phyloP scores from a whole-genome alignment of 352 stramenopile species.

The Globisporangium mamillatum region DNA sequence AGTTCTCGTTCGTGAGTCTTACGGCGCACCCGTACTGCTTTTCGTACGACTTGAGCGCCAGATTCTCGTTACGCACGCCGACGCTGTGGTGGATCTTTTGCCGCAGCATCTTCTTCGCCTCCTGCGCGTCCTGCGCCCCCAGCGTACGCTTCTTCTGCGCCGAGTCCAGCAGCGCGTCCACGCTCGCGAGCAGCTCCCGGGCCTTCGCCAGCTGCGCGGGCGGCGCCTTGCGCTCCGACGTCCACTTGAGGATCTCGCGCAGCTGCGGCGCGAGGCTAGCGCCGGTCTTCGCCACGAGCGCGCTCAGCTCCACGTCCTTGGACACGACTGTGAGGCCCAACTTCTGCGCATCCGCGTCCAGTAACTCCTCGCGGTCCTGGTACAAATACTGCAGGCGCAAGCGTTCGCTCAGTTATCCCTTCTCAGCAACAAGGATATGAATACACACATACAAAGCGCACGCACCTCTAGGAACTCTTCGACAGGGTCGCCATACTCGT shows the following conservation, averaged over 20 bases:
- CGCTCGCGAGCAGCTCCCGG: slow-evolving; percentile 32
- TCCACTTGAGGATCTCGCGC: slow-evolving; percentile 48
- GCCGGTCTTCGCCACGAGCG: slow-evolving; percentile 53
- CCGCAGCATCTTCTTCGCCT: slow-evolving; percentile 38
- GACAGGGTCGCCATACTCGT: slow-evolving; percentile 60
- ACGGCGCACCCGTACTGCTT: slow-evolving; percentile 51
- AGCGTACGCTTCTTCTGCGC: slow-evolving; percentile 47
- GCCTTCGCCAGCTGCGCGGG: slow-evolving; percentile 28
- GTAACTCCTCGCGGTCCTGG: slow-evolving; percentile 53
- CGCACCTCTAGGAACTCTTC: slow-evolving; percentile 46
- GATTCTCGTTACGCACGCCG: slow-evolving; percentile 61
- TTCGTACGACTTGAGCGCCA: slow-evolving; percentile 66
- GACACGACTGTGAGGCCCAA: slow-evolving; percentile 49
- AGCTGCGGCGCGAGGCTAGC: slow-evolving; percentile 33
- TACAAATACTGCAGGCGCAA: slow-evolving; percentile 48
- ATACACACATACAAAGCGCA: not conserved
- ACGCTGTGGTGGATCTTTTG: slow-evolving; percentile 68
- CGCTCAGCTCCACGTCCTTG: slow-evolving; percentile 55
- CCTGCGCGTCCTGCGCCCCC: slow-evolving; percentile 29
- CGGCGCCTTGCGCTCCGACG: slow-evolving; percentile 24
- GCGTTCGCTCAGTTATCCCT: not conserved
- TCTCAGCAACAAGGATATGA: not conserved
- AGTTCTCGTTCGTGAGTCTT: slow-evolving; percentile 62
- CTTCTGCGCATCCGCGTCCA: slow-evolving; percentile 40
- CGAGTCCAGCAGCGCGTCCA: slow-evolving; percentile 39